Evolutionary conservation across 495 filamentous ascomycete species (phyloP).

Genomic region (Melanomma pulvis-pyrius): DNA sequence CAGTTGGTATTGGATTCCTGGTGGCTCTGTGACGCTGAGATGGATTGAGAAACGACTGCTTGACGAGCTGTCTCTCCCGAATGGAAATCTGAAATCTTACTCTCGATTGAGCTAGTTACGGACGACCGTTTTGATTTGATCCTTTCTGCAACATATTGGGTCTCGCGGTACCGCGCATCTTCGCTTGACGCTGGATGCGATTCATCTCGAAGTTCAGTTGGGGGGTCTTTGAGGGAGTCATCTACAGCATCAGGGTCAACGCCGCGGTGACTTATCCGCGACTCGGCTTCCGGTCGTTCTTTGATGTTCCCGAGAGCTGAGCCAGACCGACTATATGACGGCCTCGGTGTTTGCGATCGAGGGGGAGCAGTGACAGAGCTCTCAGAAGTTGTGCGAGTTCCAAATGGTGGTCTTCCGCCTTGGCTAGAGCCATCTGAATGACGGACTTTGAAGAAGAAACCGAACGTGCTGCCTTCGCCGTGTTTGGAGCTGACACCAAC

Average conservation of each 20-base stretch:
- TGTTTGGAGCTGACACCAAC: slow-evolving; percentile 45
- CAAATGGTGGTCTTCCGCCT: slow-evolving; percentile 19
- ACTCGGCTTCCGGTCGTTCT: slow-evolving; percentile 7
- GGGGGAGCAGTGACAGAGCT: neutral
- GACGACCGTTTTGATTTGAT: slow-evolving; percentile 7
- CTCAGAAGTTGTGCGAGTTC: slow-evolving; percentile 9
- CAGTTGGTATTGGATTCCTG: neutral
- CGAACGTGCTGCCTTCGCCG: slow-evolving; percentile 44
- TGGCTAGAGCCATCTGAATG: slow-evolving; percentile 23
- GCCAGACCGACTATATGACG: slow-evolving; percentile 14
- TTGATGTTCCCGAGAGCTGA: slow-evolving; percentile 16
- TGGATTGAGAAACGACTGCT: neutral
- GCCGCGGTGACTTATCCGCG: slow-evolving; percentile 17
- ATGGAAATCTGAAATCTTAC: neutral
- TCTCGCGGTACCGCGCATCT: slow-evolving; percentile 15
- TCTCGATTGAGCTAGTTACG: neutral
- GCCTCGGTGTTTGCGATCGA: neutral
- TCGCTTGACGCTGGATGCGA: slow-evolving; percentile 12
- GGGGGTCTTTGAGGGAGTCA: slow-evolving; percentile 24
- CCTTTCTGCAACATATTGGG: slow-evolving; percentile 5
- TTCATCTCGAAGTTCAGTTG: slow-evolving; percentile 20
- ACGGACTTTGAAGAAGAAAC: slow-evolving; percentile 44
- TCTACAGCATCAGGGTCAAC: slow-evolving; percentile 16
- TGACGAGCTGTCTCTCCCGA: slow-evolving; percentile 15
- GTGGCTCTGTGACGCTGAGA: slow-evolving; percentile 7